Evolutionary conservation across 768 basidiomycete species (phyloP).

Genomic region (Rhodotorula babjevae): DNA sequence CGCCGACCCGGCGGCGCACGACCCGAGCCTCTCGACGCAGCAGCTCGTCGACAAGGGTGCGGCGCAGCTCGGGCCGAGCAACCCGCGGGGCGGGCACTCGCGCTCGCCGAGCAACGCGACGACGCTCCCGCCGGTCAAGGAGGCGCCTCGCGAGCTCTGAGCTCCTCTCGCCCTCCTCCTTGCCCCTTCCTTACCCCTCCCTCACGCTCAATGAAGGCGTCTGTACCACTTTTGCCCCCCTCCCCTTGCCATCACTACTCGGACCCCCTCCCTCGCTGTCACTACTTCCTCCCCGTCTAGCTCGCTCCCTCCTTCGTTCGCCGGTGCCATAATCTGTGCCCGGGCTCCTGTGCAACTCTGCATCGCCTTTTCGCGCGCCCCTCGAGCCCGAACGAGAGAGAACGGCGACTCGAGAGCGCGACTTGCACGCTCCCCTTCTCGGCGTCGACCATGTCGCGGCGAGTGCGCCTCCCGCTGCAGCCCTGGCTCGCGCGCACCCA

Average conservation of each 20-base stretch:
- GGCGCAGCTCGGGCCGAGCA: conserved; percentile 4
- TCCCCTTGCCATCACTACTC: not conserved
- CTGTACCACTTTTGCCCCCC: not conserved
- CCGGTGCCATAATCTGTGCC: not conserved
- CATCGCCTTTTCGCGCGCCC: not conserved
- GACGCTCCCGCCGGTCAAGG: conserved; percentile 8
- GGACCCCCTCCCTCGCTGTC: too few species aligned
- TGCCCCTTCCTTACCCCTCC: not conserved
- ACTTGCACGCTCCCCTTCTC: not conserved
- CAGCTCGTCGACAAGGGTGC: conserved; percentile 29
- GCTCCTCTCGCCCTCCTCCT: too few species aligned
- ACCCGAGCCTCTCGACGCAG: conserved; percentile 26
- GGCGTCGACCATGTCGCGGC: not conserved
- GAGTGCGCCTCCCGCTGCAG: conserved; percentile 12
- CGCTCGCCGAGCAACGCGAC: conserved; percentile 6
- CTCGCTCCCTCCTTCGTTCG: not conserved
- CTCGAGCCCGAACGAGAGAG: not conserved
- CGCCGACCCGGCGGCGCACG: conserved; percentile 28
- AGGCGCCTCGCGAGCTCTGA: not conserved
- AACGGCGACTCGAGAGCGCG: too few species aligned
- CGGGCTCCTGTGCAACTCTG: not conserved
- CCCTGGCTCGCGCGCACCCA: conserved; percentile 13
- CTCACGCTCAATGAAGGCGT: not conserved
- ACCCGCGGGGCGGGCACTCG: not conserved
- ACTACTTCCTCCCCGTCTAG: not conserved